Evolutionary conservation across 768 basidiomycete species (phyloP).

Genomic region (Suillus ampliporus): DNA sequence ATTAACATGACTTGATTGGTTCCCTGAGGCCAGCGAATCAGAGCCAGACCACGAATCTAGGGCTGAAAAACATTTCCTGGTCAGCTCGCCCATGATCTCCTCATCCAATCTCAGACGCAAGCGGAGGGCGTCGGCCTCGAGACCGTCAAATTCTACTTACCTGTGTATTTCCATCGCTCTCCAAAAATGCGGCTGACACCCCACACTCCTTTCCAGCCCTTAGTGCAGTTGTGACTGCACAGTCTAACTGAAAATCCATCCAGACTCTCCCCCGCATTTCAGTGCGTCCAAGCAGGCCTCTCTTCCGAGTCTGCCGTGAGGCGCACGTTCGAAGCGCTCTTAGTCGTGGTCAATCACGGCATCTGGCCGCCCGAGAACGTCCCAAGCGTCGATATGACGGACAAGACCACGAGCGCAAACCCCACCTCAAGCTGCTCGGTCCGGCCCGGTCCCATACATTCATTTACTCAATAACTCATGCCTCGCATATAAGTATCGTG

Average conservation of each 20-base stretch:
- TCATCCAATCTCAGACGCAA: slow-evolving; percentile 56
- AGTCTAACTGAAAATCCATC: slow-evolving; percentile 52
- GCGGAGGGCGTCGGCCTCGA: slow-evolving; percentile 77
- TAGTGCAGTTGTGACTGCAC: slow-evolving; percentile 71
- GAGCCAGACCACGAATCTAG: slow-evolving; percentile 53
- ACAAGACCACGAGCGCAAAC: slow-evolving; percentile 62
- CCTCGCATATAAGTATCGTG: too few species aligned
- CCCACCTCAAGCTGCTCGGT: slow-evolving; percentile 65
- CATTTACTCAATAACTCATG: too few species aligned
- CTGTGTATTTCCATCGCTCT: slow-evolving; percentile 46
- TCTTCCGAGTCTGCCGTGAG: slow-evolving; percentile 57
- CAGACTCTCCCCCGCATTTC: slow-evolving; percentile 39
- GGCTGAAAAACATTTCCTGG: slow-evolving; percentile 43
- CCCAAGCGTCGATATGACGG: slow-evolving; percentile 64
- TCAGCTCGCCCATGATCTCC: not conserved
- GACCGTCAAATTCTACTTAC: slow-evolving; percentile 59
- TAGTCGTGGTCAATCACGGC: slow-evolving; percentile 63
- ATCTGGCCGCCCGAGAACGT: slow-evolving; percentile 51
- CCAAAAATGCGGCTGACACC: not conserved
- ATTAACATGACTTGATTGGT: too few species aligned
- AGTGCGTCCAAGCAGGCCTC: slow-evolving; percentile 61
- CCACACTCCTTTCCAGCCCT: slow-evolving; percentile 50
- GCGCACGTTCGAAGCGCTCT: slow-evolving; percentile 50
- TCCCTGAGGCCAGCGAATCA: too few species aligned
- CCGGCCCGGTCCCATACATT: too few species aligned